Percentiles rank a stretch among this genome's conserved stretches.
Evolutionary conservation across 2,329 filamentous ascomycete species (phyloP).

Genomic region (Byssochlamys sp.): DNA sequence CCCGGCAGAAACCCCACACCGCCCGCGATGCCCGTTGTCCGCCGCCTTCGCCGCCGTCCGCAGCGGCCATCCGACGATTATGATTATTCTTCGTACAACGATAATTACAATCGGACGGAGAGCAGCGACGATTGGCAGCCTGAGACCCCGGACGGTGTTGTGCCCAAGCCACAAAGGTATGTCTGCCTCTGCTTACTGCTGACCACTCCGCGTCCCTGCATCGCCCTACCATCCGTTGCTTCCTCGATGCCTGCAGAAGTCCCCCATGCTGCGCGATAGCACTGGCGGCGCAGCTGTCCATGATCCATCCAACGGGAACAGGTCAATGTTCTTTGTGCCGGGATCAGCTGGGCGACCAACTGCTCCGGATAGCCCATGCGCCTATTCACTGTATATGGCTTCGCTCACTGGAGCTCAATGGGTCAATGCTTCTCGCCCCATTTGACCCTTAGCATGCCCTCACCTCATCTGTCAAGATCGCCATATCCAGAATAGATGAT

Average conservation of each 20-base stretch:
- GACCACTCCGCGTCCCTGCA: conserved; percentile 22
- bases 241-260: neutral
- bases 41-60: conserved; percentile 7
- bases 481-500: neutral
- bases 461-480: neutral
- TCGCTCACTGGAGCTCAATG: neutral
- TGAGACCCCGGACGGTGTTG: conserved; percentile 3
- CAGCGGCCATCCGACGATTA: neutral
- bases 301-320: neutral
- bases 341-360: neutral
- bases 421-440: neutral
- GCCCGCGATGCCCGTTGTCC: neutral
- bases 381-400: neutral
- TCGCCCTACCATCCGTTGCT: neutral
- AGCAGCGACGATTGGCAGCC: conserved; percentile 13
- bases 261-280: neutral
- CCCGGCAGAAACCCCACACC: neutral
- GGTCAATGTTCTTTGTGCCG: neutral
- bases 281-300: neutral
- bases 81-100: conserved; percentile 9
- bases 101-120: conserved; percentile 5
- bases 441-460: neutral
- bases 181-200: conserved; percentile 39
- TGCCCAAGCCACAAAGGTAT: conserved; percentile 6
- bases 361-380: neutral